These are phyloP conservation scores for Botrytis deweyae DNA, from an alignment of 2,329 filamentous ascomycete genomes.

Conservation along the genomic window DNA sequence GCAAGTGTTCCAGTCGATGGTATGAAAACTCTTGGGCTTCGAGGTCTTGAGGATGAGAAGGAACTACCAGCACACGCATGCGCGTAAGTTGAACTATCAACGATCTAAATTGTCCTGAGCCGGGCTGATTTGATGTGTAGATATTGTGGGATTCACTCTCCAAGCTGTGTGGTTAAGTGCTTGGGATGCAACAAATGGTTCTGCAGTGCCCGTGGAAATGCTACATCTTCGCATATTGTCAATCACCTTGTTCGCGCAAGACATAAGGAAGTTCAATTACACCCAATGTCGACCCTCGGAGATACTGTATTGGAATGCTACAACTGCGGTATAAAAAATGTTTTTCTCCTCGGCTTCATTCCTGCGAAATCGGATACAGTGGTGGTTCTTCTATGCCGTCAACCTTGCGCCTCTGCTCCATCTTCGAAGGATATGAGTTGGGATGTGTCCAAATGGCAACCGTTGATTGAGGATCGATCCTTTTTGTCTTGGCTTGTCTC, in stretches of 20 bases:
- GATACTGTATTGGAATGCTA: slow-evolving; percentile 98
- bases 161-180: slow-evolving; percentile 94
- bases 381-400: slow-evolving; percentile 92
- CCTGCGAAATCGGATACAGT: slow-evolving; percentile 98
- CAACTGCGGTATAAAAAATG: slow-evolving; percentile 99
- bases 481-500: slow-evolving; percentile 93
- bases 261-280: slow-evolving; percentile 97
- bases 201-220: slow-evolving; percentile 94
- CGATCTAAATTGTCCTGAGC: slow-evolving; percentile 10
- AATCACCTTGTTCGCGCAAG: slow-evolving; percentile 96
- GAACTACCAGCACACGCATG: slow-evolving; percentile 93
- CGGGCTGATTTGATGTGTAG: slow-evolving; percentile 47
- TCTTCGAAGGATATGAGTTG: slow-evolving; percentile 99
- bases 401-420: slow-evolving; percentile 90
- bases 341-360: slow-evolving; percentile 96
- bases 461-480: slow-evolving; percentile 92
- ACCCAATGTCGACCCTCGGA: slow-evolving; percentile 87
- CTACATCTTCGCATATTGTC: slow-evolving; percentile 95
- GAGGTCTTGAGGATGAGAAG: slow-evolving; percentile 75
- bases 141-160: slow-evolving; percentile 96
- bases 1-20: slow-evolving; percentile 80
- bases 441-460: slow-evolving; percentile 98
- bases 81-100: slow-evolving; percentile 63
- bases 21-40: slow-evolving; percentile 61
- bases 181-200: slow-evolving; percentile 98